Percentiles rank a stretch among this genome's conserved stretches.
phyloP scores from a whole-genome alignment of 257 asterid species.

The Solanum chiquidenum region DNA sequence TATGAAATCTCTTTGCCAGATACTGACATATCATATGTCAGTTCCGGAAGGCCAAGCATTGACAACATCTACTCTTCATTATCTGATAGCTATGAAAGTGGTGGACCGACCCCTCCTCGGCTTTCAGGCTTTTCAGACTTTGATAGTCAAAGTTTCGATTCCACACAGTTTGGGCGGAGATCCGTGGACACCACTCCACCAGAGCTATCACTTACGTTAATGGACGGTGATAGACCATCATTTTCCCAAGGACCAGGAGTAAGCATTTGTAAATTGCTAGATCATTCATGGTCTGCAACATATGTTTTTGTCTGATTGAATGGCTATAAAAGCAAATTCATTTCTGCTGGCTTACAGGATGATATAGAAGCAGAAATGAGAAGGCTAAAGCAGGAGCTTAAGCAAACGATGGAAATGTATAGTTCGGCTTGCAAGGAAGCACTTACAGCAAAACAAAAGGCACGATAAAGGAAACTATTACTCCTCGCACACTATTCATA shows the following conservation, averaged over 20 bases:
- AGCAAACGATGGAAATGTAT: constrained; percentile 91
- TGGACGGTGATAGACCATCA: constrained; percentile 34
- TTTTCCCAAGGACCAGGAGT: constrained; percentile 37
- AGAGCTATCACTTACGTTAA: constrained; percentile 28
- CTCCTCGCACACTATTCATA: background rate
- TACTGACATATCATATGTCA: constrained; percentile 75
- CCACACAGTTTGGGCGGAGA: constrained; percentile 38
- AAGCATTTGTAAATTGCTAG: background rate
- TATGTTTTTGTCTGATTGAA: background rate
- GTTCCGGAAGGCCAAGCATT: constrained; percentile 60
- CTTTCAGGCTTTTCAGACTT: constrained; percentile 69
- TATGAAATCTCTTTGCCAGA: constrained; percentile 63
- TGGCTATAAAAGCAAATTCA: background rate
- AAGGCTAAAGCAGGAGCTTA: constrained; percentile 82
- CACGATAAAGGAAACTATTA: background rate
- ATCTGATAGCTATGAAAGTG: constrained; percentile 40
- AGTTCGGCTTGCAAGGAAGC: constrained; percentile 90
- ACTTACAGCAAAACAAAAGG: constrained; percentile 49
- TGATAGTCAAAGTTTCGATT: constrained; percentile 41
- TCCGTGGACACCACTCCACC: constrained; percentile 44
- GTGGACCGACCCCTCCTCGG: constrained; percentile 55
- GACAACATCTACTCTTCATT: constrained; percentile 42
- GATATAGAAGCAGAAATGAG: constrained; percentile 91
- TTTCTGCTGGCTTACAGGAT: constrained; percentile 15
- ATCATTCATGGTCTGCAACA: background rate